These are phyloP conservation scores for Echeveria elegans DNA, from an alignment of 164 flowering plant genomes.

Conservation along the genomic window DNA sequence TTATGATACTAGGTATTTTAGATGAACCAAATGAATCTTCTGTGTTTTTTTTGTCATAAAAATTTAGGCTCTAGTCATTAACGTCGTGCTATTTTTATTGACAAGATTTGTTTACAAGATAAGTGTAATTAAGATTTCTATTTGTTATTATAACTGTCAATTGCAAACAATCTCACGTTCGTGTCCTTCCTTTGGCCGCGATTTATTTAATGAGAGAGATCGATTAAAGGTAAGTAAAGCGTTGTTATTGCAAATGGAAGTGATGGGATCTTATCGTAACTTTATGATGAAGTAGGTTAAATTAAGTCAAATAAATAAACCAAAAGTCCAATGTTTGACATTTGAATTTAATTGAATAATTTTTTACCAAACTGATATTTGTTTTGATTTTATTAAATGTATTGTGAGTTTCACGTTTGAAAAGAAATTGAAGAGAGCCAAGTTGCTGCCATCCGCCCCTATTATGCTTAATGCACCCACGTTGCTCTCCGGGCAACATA, in stretches of 20 bases:
- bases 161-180: background rate
- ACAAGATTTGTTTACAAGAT: too few relatives aligned
- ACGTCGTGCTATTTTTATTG: too few relatives aligned
- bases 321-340: constrained; percentile 6
- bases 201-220: background rate
- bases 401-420: background rate
- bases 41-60: too few relatives aligned
- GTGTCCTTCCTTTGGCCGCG: background rate
- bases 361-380: background rate
- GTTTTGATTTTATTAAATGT: background rate
- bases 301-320: background rate
- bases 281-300: background rate
- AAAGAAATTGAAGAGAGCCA: background rate
- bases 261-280: constrained; percentile 4
- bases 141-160: too few relatives aligned
- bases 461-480: background rate
- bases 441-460: background rate
- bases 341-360: background rate
- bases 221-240: background rate
- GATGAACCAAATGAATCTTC: too few relatives aligned
- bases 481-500: background rate
- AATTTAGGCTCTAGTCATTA: too few relatives aligned
- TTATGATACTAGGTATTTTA: too few relatives aligned
- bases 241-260: background rate
- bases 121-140: too few relatives aligned